These are phyloP conservation scores for Gonium pectorale DNA, from an alignment of 139 green algal species.

Conservation along the genomic window DNA sequence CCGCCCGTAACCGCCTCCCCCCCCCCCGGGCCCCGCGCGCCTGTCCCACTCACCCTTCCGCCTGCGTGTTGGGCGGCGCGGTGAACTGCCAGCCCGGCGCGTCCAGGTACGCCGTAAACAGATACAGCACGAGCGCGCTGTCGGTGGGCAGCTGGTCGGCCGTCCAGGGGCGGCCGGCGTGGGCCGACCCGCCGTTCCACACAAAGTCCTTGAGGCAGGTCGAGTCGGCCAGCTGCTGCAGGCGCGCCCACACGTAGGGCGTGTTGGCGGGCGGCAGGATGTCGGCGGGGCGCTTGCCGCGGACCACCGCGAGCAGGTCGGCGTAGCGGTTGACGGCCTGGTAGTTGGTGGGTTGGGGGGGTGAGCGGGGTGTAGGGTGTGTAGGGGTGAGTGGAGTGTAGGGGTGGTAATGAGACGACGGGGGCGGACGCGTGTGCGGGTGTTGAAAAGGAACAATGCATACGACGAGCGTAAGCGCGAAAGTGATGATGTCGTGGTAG, in stretches of 20 bases:
- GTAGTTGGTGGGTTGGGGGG: not conserved
- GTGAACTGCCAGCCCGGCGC: slow-evolving; percentile 78
- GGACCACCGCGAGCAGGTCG: slow-evolving; percentile 69
- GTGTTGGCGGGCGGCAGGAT: slow-evolving; percentile 75
- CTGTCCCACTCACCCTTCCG: slow-evolving; percentile 36
- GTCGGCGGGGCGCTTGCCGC: slow-evolving; percentile 66
- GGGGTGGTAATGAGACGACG: too few species aligned
- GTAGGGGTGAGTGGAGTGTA: too few species aligned
- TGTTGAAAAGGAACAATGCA: too few species aligned
- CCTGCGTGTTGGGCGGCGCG: slow-evolving; percentile 28
- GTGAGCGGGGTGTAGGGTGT: not conserved
- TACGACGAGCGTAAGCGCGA: too few species aligned
- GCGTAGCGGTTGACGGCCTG: slow-evolving; percentile 76
- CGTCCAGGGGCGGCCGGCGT: slow-evolving; percentile 71
- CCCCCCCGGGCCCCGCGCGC: too few species aligned
- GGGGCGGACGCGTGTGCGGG: too few species aligned
- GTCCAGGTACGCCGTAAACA: slow-evolving; percentile 84
- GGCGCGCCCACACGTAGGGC: slow-evolving; percentile 74
- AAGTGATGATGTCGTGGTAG: too few species aligned
- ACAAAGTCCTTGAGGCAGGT: slow-evolving; percentile 62
- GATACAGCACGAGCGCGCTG: slow-evolving; percentile 79
- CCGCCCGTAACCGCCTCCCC: too few species aligned
- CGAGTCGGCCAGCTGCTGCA: slow-evolving; percentile 69
- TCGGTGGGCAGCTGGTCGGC: slow-evolving; percentile 82
- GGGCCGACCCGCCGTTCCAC: slow-evolving; percentile 73